A percentile compares a stretch with the other conserved stretches of the same genome.
Conservation (phyloP, 345 rosid genomes). For the Eucalyptus sp. region DNA sequence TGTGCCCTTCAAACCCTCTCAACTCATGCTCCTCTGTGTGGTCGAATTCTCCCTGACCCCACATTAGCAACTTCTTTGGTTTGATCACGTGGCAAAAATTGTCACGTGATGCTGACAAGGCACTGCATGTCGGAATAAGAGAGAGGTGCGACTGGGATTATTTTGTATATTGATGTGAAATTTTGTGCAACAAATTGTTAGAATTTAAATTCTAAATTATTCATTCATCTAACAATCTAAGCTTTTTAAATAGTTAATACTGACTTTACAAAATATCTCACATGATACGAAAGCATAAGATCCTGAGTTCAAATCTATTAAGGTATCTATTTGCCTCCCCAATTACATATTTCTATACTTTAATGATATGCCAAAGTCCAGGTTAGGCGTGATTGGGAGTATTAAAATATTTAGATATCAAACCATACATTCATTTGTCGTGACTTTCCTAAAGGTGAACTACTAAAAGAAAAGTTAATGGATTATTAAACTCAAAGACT, state of each 20-base stretch:
- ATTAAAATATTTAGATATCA: too few relatives aligned
- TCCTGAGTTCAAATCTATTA: accelerated
- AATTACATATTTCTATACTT: too few relatives aligned
- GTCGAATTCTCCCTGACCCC: background rate
- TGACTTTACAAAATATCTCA: background rate
- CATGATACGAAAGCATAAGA: accelerated
- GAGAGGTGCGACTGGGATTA: background rate
- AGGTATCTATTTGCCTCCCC: too few relatives aligned
- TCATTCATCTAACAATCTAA: background rate
- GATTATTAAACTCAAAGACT: too few relatives aligned
- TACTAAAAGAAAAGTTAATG: too few relatives aligned
- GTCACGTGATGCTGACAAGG: background rate
- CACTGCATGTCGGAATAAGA: background rate
- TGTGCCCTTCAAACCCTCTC: background rate
- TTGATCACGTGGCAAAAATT: background rate
- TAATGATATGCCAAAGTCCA: background rate
- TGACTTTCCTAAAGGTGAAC: too few relatives aligned
- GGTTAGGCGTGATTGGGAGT: background rate
- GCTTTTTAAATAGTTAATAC: background rate
- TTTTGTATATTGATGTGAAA: background rate
- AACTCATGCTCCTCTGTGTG: background rate
- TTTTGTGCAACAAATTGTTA: background rate
- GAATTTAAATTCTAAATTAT: background rate
- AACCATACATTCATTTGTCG: too few relatives aligned
- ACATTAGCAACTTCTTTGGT: background rate